A percentile compares a stretch with the other conserved stretches of the same genome.
Conservation (phyloP, 345 rosid species). For the Acer saccharum region DNA sequence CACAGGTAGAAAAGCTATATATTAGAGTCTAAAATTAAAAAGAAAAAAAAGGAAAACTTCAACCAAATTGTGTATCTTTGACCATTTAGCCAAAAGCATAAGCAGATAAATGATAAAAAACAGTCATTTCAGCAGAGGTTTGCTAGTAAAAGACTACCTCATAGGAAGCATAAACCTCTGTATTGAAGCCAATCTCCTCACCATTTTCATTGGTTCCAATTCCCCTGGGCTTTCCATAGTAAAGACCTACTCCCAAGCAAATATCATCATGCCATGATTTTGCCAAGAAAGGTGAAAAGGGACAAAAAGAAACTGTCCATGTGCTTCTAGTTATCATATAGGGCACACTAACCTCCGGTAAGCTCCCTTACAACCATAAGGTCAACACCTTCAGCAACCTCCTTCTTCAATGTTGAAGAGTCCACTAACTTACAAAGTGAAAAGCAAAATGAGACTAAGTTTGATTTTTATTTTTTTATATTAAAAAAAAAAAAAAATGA, state of each 20-base stretch:
- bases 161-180: constrained; percentile 84
- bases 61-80: background rate
- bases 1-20: background rate
- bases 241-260: constrained; percentile 62
- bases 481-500: background rate
- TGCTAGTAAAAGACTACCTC: constrained; percentile 55
- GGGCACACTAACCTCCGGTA: constrained; percentile 82
- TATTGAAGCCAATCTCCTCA: constrained; percentile 85
- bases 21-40: background rate
- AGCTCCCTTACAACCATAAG: constrained; percentile 98
- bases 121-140: background rate
- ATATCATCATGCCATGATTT: constrained; percentile 3
- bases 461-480: background rate
- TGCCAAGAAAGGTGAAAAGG: constrained; percentile 1
- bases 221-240: constrained; percentile 93
- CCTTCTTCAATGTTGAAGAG: constrained; percentile 94
- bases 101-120: background rate
- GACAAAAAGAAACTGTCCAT: constrained; percentile 3
- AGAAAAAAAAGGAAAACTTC: background rate
- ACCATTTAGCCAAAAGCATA: background rate
- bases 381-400: constrained; percentile 96
- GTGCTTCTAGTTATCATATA: constrained; percentile 1
- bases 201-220: constrained; percentile 69
- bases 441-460: background rate
- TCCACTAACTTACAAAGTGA: constrained; percentile 65